Percentiles rank a stretch among this genome's conserved stretches.
These are phyloP conservation scores for Psophocarpus tetragonolobus DNA, from an alignment of 306 rosid genomes.

Conservation along the genomic window DNA sequence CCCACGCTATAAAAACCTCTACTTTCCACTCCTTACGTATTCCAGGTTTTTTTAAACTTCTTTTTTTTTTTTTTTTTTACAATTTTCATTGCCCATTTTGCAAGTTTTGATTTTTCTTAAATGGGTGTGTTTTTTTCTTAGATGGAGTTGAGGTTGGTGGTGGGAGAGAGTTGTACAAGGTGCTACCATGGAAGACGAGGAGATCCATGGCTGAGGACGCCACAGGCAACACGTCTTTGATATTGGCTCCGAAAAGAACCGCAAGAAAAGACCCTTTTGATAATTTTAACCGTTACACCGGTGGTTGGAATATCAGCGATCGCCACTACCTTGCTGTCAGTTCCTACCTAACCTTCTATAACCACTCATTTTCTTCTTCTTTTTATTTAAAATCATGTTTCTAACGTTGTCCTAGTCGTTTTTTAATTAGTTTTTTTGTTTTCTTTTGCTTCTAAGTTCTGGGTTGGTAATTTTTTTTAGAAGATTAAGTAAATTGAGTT, in stretches of 20 bases:
- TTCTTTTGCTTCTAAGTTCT: background rate
- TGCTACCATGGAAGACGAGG: slow-evolving; percentile 55
- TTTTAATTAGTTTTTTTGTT: background rate
- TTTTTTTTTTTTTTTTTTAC: background rate
- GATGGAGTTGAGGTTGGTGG: slow-evolving; percentile 43
- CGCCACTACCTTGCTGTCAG: slow-evolving; percentile 77
- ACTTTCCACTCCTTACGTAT: slow-evolving; percentile 8
- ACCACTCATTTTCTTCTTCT: background rate
- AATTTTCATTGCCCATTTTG: background rate
- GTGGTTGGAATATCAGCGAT: slow-evolving; percentile 90
- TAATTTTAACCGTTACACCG: slow-evolving; percentile 56
- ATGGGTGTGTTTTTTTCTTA: background rate
- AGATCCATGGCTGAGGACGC: slow-evolving; percentile 57
- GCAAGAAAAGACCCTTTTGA: slow-evolving; percentile 67
- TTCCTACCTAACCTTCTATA: slow-evolving; percentile 15
- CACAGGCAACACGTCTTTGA: slow-evolving; percentile 46
- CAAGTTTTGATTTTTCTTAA: background rate
- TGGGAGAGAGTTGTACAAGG: slow-evolving; percentile 29
- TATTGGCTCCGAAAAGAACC: slow-evolving; percentile 73
- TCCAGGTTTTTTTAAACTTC: slow-evolving; percentile 30
- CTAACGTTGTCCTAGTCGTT: background rate
- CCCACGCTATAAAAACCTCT: slow-evolving; percentile 27
- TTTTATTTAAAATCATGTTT: background rate
- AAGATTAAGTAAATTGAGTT: background rate
- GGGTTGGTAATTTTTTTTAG: background rate